These are phyloP conservation scores for Amanita phalloides DNA, from an alignment of 768 basidiomycete species.

Conservation along the genomic window DNA sequence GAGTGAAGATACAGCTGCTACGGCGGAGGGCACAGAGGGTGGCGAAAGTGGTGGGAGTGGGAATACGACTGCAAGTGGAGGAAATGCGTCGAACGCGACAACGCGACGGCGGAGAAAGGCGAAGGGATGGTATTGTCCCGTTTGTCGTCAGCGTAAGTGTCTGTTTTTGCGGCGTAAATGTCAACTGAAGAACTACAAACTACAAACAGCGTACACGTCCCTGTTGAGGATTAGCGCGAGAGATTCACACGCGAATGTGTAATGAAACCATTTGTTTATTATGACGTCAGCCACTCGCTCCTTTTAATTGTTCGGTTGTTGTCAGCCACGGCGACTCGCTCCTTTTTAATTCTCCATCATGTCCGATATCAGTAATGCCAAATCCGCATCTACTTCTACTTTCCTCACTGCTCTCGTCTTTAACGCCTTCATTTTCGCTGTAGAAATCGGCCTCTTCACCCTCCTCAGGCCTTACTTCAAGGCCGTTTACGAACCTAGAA, in stretches of 20 bases:
- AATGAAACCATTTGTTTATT: no score
- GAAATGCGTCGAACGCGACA: slow-evolving; percentile 17
- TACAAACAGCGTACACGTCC: slow-evolving; percentile 67
- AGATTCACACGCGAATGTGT: no score
- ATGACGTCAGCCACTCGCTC: neutral
- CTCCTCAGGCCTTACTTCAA: slow-evolving; percentile 78
- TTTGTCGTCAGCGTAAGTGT: slow-evolving; percentile 84
- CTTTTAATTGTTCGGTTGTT: neutral
- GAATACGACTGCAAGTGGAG: slow-evolving; percentile 13
- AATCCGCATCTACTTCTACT: slow-evolving; percentile 58
- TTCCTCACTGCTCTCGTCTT: slow-evolving; percentile 82
- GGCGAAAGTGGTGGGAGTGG: slow-evolving; percentile 14
- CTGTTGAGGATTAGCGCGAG: slow-evolving; percentile 70
- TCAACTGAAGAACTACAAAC: no score
- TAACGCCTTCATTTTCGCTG: slow-evolving; percentile 65
- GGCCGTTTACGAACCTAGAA: slow-evolving; percentile 81
- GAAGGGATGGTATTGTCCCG: slow-evolving; percentile 97
- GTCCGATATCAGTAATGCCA: slow-evolving; percentile 30
- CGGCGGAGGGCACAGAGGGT: slow-evolving; percentile 13
- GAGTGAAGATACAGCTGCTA: slow-evolving; percentile 24
- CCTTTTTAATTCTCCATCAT: slow-evolving; percentile 11
- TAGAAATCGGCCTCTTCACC: slow-evolving; percentile 71
- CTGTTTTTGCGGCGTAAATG: neutral
- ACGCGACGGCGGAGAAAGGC: slow-evolving; percentile 76
- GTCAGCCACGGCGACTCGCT: neutral